These are phyloP conservation scores for Sugiyamaella qingdaonensis DNA, from an alignment of 805 yeast genomes.

Conservation along the genomic window DNA sequence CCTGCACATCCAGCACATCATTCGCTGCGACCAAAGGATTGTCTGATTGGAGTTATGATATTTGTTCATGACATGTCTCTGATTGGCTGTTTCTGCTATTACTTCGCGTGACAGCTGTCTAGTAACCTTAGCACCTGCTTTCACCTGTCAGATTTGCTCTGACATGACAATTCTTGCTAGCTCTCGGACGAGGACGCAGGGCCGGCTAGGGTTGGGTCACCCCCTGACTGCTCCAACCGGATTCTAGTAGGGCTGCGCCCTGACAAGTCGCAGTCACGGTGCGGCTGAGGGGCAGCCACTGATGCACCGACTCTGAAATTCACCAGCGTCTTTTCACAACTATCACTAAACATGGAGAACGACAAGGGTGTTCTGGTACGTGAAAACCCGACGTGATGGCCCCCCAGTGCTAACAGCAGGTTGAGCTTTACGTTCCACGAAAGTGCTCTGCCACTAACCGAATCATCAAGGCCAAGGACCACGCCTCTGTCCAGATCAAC, in stretches of 20 bases:
- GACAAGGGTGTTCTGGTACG: constrained; percentile 99
- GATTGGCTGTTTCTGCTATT: too few species aligned
- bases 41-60: too few species aligned
- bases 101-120: too few species aligned
- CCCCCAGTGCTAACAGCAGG: constrained; percentile 44
- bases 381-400: constrained; percentile 27
- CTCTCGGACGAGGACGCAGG: too few species aligned
- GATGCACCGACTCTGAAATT: not conserved
- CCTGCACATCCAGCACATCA: too few species aligned
- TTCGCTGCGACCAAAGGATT: too few species aligned
- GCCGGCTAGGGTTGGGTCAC: too few species aligned
- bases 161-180: too few species aligned
- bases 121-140: too few species aligned
- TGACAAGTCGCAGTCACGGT: not conserved
- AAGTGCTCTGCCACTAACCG: constrained; percentile 99
- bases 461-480: constrained; percentile 99
- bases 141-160: too few species aligned
- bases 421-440: constrained; percentile 99
- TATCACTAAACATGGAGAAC: constrained; percentile 85
- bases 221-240: not conserved
- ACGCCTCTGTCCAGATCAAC: constrained; percentile 98
- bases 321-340: not conserved
- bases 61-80: too few species aligned
- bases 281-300: not conserved
- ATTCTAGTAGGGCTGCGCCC: not conserved